Conservation (phyloP, 257 asterid species). For the Scutellaria barbata region DNA sequence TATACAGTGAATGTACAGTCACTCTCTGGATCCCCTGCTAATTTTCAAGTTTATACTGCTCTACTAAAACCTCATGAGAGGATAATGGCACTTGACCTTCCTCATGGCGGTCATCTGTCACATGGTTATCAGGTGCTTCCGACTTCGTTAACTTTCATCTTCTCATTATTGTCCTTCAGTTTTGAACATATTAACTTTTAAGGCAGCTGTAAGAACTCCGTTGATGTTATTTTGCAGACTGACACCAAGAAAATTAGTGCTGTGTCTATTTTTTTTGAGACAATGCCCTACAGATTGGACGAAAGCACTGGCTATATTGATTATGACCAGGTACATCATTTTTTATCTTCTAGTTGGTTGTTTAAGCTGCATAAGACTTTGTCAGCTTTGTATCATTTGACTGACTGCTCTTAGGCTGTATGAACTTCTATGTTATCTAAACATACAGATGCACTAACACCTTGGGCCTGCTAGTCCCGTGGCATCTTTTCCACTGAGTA, state of each 20-base stretch:
- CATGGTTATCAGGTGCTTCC: slow-evolving; percentile 95
- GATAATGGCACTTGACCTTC: slow-evolving; percentile 99
- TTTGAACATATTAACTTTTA: slow-evolving; percentile 12
- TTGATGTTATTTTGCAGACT: slow-evolving; percentile 59
- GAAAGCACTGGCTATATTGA: slow-evolving; percentile 95
- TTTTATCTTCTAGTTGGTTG: slow-evolving; percentile 22
- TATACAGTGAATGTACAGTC: slow-evolving; percentile 93
- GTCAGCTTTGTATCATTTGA: slow-evolving; percentile 19
- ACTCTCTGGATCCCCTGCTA: slow-evolving; percentile 94
- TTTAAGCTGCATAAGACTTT: slow-evolving; percentile 10
- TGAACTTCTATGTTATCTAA: not conserved
- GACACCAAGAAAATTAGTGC: slow-evolving; percentile 95
- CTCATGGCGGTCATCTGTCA: slow-evolving; percentile 98
- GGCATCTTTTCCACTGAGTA: not conserved
- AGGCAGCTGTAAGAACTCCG: slow-evolving; percentile 6
- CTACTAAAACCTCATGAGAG: slow-evolving; percentile 93
- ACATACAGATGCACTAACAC: slow-evolving; percentile 1
- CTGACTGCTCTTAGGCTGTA: slow-evolving; percentile 3
- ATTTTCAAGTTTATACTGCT: slow-evolving; percentile 96
- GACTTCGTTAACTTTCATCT: slow-evolving; percentile 22
- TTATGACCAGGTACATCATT: slow-evolving; percentile 78
- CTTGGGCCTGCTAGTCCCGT: not conserved
- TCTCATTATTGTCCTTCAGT: slow-evolving; percentile 25
- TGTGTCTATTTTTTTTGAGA: slow-evolving; percentile 94
- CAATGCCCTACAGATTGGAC: slow-evolving; percentile 96